Conservation (phyloP, 2,329 filamentous ascomycete species). For the Ascosphaera apis region DNA sequence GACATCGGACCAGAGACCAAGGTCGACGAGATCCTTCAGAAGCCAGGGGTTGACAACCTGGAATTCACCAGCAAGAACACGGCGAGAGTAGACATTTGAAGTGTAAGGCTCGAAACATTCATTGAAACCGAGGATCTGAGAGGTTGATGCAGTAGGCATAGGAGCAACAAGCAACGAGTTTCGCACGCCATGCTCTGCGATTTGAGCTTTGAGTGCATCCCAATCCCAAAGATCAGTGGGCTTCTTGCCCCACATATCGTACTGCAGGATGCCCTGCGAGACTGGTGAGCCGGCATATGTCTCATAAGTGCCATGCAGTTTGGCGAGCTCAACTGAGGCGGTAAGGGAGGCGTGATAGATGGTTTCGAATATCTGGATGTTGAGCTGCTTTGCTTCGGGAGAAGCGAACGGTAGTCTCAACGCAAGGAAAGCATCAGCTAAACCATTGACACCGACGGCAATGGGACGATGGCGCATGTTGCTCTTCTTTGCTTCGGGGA, state of each 20-base stretch:
- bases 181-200: conserved; percentile 78
- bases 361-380: conserved; percentile 97
- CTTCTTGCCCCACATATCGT: conserved; percentile 94
- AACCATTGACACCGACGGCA: conserved; percentile 88
- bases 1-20: conserved; percentile 94
- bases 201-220: conserved; percentile 67
- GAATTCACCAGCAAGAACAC: conserved; percentile 94
- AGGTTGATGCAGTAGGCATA: conserved; percentile 95
- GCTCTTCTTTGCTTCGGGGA: conserved; percentile 76
- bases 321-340: conserved; percentile 66
- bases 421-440: conserved; percentile 93
- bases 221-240: conserved; percentile 95
- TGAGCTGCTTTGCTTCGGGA: conserved; percentile 74
- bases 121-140: conserved; percentile 95
- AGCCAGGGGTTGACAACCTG: conserved; percentile 99
- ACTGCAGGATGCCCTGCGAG: conserved; percentile 88
- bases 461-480: conserved; percentile 95
- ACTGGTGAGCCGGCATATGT: conserved; percentile 86
- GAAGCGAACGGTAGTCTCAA: conserved; percentile 95
- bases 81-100: conserved; percentile 97
- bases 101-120: conserved; percentile 99
- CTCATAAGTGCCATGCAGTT: conserved; percentile 61
- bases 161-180: conserved; percentile 90
- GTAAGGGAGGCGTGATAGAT: conserved; percentile 94
- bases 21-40: conserved; percentile 90